Percentiles rank a stretch among this genome's conserved stretches.
These are phyloP conservation scores for Symbiodinium natans DNA, from an alignment of 73 alveolate species.

Conservation along the genomic window DNA sequence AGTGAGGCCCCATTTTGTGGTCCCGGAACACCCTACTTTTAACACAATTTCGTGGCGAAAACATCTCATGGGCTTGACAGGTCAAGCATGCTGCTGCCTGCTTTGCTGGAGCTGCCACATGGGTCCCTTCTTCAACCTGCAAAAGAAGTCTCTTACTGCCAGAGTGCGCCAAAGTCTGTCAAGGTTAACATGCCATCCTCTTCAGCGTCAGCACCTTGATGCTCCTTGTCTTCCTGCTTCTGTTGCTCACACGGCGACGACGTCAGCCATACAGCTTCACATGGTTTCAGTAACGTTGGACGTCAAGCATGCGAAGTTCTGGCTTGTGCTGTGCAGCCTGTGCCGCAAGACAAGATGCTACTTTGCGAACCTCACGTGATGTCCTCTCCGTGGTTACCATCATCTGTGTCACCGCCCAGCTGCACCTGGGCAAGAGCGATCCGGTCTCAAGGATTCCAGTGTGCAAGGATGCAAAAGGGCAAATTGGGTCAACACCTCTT, in stretches of 20 bases:
- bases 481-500: not conserved
- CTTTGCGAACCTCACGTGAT: not conserved
- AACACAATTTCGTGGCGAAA: no score
- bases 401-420: not conserved
- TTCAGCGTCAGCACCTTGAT: not conserved
- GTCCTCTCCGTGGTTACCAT: not conserved
- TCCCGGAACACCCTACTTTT: no score
- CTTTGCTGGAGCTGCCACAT: not conserved
- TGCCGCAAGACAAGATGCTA: not conserved
- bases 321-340: no score
- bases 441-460: not conserved
- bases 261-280: no score
- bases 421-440: not conserved
- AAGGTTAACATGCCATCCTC: not conserved
- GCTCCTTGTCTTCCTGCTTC: not conserved
- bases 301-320: no score
- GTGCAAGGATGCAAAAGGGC: not conserved
- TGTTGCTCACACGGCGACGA: no score
- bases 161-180: not conserved
- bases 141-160: no score
- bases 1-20: no score
- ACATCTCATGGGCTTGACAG: no score
- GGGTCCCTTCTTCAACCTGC: not conserved
- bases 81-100: no score
- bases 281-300: no score